Base-by-base conservation (phyloP, 2,329 filamentous ascomycete genomes). In the Calonectria pseudoreteaudii region DNA sequence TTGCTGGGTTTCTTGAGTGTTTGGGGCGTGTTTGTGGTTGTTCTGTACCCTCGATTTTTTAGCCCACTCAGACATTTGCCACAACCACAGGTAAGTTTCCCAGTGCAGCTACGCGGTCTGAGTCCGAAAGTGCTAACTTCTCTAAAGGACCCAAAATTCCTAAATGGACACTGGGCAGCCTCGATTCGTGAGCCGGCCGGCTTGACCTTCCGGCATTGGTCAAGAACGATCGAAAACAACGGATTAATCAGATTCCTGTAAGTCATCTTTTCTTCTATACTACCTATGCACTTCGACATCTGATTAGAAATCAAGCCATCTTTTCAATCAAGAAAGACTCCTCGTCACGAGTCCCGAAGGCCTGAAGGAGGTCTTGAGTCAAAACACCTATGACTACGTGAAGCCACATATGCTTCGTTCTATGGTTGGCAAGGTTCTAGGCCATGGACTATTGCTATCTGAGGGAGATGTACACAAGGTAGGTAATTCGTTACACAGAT, bases 381-480 rank as follows among this genome's bases (percentile, higher is more conserved):
- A 75, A 3, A 76, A 73, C 16, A 77, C 53, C 14, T 77, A 77
- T n/a, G 72, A 73, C 6, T 77, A 75, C 0, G 72, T 76, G 2
- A 77, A 77, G 52, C 75, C 75, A 3, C 75, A 77, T 60, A 53
- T 77, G 0, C 75, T 77, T 10, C 69, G 74, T 0, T 72, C 75
- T 0, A 76, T 77, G 75, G 72, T 76, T 0, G 72, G 75, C 1
- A 77, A 76, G 52, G 76, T 76, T 26, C 13, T 77, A 0, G 74
- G 75, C 0, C 72, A 77, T 9, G 75, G 75, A 0, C n/a, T 77
- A 0, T 2, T 77, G 0, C 49, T 77, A 0, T 77, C 75, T 0
- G 75, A 76, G 9, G 75, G 75, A 56, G 75, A 77, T 18, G 52
- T 77, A 0, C 75, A 77, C 64, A 77, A 76, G 66, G 76, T 75